phyloP scores from a whole-genome alignment of 2,329 filamentous ascomycete genomes.

The Botrytis cinerea region DNA sequence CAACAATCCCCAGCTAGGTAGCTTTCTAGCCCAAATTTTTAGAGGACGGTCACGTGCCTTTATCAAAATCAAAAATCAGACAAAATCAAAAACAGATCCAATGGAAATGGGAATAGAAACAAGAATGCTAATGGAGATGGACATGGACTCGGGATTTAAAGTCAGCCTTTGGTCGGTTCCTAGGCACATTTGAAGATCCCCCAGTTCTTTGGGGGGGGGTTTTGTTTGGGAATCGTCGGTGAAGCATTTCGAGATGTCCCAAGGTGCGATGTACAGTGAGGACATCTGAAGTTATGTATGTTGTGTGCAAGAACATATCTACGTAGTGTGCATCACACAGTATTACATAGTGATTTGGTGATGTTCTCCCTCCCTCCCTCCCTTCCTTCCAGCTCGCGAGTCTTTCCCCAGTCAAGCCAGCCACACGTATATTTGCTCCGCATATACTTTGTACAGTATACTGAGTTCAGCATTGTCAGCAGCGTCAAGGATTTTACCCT shows the following conservation, averaged over 20 bases:
- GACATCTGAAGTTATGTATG: neutral
- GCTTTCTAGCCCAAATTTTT: neutral
- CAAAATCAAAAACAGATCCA: neutral
- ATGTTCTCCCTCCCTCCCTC: neutral
- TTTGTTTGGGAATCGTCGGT: neutral
- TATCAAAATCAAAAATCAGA: neutral
- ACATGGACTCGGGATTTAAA: neutral
- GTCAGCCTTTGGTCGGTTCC: neutral
- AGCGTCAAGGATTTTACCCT: constrained; percentile 1
- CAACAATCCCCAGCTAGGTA: neutral
- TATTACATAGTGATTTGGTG: neutral
- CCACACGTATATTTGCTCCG: neutral
- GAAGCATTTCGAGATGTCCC: neutral
- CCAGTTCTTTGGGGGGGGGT: neutral
- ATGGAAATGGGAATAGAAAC: neutral
- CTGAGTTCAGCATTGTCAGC: neutral
- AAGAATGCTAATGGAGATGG: too few relatives aligned
- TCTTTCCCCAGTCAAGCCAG: neutral
- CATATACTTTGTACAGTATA: neutral
- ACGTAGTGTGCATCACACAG: neutral
- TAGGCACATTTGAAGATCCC: neutral
- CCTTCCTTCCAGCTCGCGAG: neutral
- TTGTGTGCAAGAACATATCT: neutral
- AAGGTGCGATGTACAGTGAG: neutral
- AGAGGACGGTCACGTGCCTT: neutral